phyloP scores from a whole-genome alignment of 148 eudicot species.

The Camellia japonica region DNA sequence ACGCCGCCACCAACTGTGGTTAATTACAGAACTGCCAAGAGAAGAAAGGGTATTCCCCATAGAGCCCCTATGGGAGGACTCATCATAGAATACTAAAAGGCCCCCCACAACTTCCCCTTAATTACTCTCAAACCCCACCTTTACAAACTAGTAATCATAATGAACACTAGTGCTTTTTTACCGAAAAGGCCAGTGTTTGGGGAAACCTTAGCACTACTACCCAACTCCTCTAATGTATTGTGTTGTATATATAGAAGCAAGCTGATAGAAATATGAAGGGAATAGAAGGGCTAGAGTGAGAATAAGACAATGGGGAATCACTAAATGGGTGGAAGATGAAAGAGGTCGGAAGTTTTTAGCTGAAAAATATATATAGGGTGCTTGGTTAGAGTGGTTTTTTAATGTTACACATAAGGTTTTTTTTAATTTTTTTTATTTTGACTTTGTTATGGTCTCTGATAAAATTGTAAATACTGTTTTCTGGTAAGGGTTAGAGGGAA shows the following conservation, averaged over 20 bases:
- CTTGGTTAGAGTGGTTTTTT: background rate
- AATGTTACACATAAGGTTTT: slow-evolving; percentile 3
- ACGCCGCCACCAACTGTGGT: slow-evolving; percentile 68
- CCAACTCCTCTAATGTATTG: background rate
- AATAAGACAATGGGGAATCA: slow-evolving; percentile 8
- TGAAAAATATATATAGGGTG: background rate
- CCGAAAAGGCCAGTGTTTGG: slow-evolving; percentile 16
- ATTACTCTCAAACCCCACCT: background rate
- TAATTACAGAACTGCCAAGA: slow-evolving; percentile 53
- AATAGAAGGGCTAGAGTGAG: background rate
- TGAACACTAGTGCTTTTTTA: slow-evolving; percentile 19
- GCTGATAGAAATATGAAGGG: background rate
- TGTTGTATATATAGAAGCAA: slow-evolving; percentile 16
- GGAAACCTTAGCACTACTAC: background rate
- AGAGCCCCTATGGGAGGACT: slow-evolving; percentile 83
- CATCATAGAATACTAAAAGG: slow-evolving; percentile 40
- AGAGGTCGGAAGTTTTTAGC: background rate
- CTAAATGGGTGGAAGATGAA: slow-evolving; percentile 6
- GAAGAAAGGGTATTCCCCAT: slow-evolving; percentile 96
- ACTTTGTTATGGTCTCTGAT: background rate
- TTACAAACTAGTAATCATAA: background rate
- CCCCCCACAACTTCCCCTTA: background rate
- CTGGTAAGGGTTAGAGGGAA: slow-evolving; percentile 10
- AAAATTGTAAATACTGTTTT: slow-evolving; percentile 18
- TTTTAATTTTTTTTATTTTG: background rate